These are phyloP conservation scores for Theobroma grandiflorum DNA, from an alignment of 441 rosid genomes.

Conservation along the genomic window DNA sequence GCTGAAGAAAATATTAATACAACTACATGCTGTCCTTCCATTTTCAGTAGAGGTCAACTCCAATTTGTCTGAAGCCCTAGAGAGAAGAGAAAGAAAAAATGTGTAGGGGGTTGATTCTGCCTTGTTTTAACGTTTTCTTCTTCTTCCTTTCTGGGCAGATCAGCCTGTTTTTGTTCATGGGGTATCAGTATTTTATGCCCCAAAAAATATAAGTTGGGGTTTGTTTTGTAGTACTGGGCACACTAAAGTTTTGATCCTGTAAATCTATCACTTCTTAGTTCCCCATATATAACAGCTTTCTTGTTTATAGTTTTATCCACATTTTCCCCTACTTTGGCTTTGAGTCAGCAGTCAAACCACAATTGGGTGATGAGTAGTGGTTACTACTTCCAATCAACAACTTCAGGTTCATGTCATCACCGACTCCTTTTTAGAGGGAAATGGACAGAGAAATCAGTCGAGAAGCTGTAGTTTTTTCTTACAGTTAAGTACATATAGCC, in stretches of 20 bases:
- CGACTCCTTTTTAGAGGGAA: neutral
- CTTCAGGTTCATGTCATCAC: neutral
- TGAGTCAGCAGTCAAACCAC: neutral
- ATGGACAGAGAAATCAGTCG: neutral
- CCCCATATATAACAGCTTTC: no score
- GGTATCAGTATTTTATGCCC: neutral
- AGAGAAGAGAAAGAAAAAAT: neutral
- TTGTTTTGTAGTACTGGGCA: neutral
- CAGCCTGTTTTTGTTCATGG: neutral
- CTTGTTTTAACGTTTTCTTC: neutral
- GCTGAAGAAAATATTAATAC: neutral
- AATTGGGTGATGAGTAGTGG: neutral
- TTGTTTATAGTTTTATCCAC: neutral
- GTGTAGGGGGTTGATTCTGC: neutral
- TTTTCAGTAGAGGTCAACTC: constrained; percentile 33
- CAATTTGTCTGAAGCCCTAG: constrained; percentile 17
- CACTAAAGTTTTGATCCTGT: neutral
- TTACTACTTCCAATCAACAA: neutral
- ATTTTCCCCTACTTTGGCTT: neutral
- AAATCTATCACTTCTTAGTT: neutral
- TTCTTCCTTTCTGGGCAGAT: neutral
- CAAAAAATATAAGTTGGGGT: neutral
- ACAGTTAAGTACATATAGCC: no score
- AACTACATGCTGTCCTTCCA: constrained; percentile 45
- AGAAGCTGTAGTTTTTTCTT: neutral